A percentile compares a stretch with the other conserved stretches of the same genome.
phyloP scores from a whole-genome alignment of 768 basidiomycete species.

The Lactarius deliciosus region DNA sequence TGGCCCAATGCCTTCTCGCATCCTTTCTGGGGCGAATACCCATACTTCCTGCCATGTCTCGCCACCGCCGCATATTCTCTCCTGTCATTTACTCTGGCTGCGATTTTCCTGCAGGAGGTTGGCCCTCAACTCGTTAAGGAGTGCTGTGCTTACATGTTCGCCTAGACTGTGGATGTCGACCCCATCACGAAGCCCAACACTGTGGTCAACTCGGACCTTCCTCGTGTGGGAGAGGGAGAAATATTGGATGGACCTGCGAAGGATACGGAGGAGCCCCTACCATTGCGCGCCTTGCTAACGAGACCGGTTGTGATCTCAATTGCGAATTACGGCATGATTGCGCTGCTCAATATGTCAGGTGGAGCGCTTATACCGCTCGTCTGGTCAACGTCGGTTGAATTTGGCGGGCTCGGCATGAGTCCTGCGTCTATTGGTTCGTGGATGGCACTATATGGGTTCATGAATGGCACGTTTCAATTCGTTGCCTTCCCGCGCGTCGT shows the following conservation, averaged over 20 bases:
- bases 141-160: neutral
- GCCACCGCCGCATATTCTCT: neutral
- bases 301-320: slow-evolving; percentile 43
- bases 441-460: slow-evolving; percentile 39
- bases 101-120: slow-evolving; percentile 19
- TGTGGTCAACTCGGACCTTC: neutral
- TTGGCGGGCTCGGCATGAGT: slow-evolving; percentile 42
- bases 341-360: slow-evolving; percentile 43
- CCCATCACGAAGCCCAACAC: neutral
- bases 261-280: slow-evolving; percentile 16
- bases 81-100: neutral
- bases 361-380: slow-evolving; percentile 46
- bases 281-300: slow-evolving; percentile 40
- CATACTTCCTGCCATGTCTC: slow-evolving; percentile 33
- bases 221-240: neutral
- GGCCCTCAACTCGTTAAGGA: neutral
- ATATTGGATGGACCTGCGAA: neutral
- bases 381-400: slow-evolving; percentile 42
- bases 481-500: slow-evolving; percentile 41
- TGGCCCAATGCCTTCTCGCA: slow-evolving; percentile 28
- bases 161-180: slow-evolving; percentile 5
- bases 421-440: slow-evolving; percentile 42
- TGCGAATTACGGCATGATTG: slow-evolving; percentile 44
- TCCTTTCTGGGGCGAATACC: slow-evolving; percentile 31
- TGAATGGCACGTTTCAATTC: slow-evolving; percentile 41